Percentiles rank a stretch among this genome's conserved stretches.
Evolutionary conservation across 371 early-diverging fungal genomes (phyloP).

Genomic region (Gilbertella persicaria): DNA sequence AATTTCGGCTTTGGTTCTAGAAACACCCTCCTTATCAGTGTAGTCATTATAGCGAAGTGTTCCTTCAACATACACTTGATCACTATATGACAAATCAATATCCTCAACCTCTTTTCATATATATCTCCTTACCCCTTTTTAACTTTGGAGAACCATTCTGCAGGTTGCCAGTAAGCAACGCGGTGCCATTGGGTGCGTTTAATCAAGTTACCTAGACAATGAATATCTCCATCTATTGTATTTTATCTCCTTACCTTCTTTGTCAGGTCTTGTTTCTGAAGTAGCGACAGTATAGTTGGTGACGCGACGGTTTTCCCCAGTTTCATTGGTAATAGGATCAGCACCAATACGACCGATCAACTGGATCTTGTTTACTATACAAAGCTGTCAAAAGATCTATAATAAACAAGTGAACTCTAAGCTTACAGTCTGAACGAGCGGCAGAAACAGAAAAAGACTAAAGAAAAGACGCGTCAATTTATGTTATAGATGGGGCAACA

Average conservation of each 20-base stretch:
- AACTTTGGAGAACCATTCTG: constrained; percentile 47
- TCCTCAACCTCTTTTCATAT: neutral
- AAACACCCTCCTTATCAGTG: constrained; percentile 62
- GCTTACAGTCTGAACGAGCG: constrained; percentile 28
- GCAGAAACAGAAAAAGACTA: constrained; percentile 32
- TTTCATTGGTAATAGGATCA: constrained; percentile 45
- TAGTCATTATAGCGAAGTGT: constrained; percentile 58
- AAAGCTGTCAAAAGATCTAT: neutral
- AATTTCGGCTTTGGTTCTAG: constrained; percentile 60
- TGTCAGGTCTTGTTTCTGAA: constrained; percentile 55
- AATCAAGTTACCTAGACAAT: constrained; percentile 57
- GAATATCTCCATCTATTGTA: no score
- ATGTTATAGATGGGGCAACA: neutral
- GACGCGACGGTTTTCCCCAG: constrained; percentile 46
- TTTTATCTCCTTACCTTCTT: constrained; percentile 42
- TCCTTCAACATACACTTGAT: constrained; percentile 66
- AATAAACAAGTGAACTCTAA: neutral
- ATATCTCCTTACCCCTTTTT: constrained; percentile 49
- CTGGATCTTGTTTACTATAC: constrained; percentile 53
- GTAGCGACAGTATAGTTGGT: constrained; percentile 62
- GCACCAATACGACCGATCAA: constrained; percentile 60
- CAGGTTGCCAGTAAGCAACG: constrained; percentile 50
- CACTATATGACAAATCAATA: constrained; percentile 27
- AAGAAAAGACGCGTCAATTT: constrained; percentile 4
- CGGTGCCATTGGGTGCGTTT: constrained; percentile 68